Percentiles rank a stretch among this genome's conserved stretches.
phyloP scores from a whole-genome alignment of 1,139 yeast species.

The Nakaseomyces bracarensis region DNA sequence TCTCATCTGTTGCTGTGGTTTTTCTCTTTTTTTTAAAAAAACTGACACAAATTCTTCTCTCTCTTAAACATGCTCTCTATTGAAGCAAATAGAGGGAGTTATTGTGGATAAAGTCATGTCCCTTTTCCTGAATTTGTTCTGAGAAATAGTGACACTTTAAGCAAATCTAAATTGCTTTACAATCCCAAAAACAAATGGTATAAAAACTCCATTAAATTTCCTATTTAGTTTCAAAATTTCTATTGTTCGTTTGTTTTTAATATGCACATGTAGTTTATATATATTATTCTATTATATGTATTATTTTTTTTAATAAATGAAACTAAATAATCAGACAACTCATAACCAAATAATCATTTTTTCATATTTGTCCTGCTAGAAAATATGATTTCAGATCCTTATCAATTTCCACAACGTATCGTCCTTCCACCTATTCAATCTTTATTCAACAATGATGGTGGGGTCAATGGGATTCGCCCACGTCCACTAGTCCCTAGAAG shows the following conservation, averaged over 20 bases:
- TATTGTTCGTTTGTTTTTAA: background rate
- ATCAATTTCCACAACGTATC: background rate
- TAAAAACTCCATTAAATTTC: slow-evolving; percentile 1
- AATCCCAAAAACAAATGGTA: background rate
- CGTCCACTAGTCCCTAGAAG: slow-evolving; percentile 1
- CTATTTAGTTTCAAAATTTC: slow-evolving; percentile 3
- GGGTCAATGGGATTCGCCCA: background rate
- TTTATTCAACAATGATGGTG: background rate
- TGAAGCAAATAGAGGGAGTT: too few species aligned
- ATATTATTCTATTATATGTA: background rate
- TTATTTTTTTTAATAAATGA: background rate
- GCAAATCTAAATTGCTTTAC: background rate
- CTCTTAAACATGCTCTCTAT: too few species aligned
- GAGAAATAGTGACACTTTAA: background rate
- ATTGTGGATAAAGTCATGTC: background rate
- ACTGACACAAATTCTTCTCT: too few species aligned
- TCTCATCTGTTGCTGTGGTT: too few species aligned
- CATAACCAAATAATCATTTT: background rate
- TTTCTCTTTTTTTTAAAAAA: too few species aligned
- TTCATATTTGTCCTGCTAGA: background rate
- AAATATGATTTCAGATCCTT: slow-evolving; percentile 1
- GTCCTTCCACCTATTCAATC: slow-evolving; percentile 1
- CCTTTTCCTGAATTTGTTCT: background rate
- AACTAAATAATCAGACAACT: background rate
- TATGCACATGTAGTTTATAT: too few species aligned